Evolutionary conservation across 371 early-diverging fungal species (phyloP), one percentile per base, ranked within the genome.

Genomic region (Rhizopus delemar): DNA sequence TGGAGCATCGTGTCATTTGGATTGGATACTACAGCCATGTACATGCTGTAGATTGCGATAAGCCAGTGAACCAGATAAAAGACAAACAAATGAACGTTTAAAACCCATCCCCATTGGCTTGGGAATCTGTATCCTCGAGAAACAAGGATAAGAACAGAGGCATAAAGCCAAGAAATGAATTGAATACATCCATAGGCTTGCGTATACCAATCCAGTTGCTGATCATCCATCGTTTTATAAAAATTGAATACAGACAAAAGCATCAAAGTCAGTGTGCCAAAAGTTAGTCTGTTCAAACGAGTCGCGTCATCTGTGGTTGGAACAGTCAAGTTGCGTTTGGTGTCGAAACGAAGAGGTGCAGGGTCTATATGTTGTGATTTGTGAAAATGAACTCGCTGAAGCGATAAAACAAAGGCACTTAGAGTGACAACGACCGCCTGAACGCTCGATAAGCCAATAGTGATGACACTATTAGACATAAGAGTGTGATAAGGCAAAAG

Each of bases 41-140:
- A 66, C 1, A 65, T 1, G 36, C 43, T 12, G 56, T 68, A 60
- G 3, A 70, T 12, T 4, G 65, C 34, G 3, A 61, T 53, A 34
- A 46, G 43, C 62, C 58, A 71, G 0, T 57, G 35, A 3, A 62
- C 36, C 11, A 46, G 46, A 41, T 68, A 78, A 38, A 74, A 56
- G 9, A 70, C 51, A 41, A 57, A 68, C 2, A 80, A 50, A 46
- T 80, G 80, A n/a, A 69, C 63, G 46, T 80, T 76, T 15, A 73
- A 36, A 8, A 61, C 64, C 73, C 73, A 73, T 9, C 70, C 73
- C 73, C 67, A 66, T 11, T 60, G 33, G 16, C 58, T 66, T 8
- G 73, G 73, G n/a, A 73, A 41, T 0, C 33, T 38, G 16, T 73
- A 39, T 28, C 63, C 53, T 13, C 51, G 59, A 15, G 67, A 63